phyloP scores from a whole-genome alignment of 768 basidiomycete genomes.

The Lactarius quietus region DNA sequence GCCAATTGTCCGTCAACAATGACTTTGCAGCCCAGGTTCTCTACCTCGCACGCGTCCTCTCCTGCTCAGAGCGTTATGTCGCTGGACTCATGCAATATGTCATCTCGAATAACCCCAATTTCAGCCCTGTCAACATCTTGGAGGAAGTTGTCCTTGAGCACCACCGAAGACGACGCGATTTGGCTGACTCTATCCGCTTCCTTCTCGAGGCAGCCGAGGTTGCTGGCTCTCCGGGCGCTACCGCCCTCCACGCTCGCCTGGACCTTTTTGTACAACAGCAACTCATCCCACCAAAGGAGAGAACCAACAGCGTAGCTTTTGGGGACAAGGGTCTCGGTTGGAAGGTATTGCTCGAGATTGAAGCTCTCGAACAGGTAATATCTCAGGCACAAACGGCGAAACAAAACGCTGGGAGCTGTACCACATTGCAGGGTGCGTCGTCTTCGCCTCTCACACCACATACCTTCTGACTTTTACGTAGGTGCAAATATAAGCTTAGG shows the following conservation, averaged over 20 bases:
- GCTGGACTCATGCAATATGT: conserved; percentile 65
- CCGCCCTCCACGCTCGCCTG: conserved; percentile 49
- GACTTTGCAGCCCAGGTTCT: conserved; percentile 76
- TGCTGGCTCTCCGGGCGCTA: conserved; percentile 42
- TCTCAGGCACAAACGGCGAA: conserved; percentile 52
- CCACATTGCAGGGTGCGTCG: conserved; percentile 54
- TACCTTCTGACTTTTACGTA: conserved; percentile 26
- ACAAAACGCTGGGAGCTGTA: conserved; percentile 60
- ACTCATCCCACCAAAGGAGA: conserved; percentile 42
- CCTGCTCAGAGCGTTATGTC: conserved; percentile 77
- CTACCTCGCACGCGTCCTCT: conserved; percentile 77
- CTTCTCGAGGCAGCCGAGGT: conserved; percentile 62
- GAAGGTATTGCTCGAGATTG: conserved; percentile 62
- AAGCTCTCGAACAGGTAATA: conserved; percentile 52
- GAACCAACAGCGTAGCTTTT: conserved; percentile 26
- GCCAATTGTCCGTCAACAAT: conserved; percentile 65
- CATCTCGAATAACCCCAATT: conserved; percentile 62
- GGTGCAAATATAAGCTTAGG: conserved; percentile 51
- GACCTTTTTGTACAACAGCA: conserved; percentile 53
- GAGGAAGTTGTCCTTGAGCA: conserved; percentile 66
- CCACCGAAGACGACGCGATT: conserved; percentile 64
- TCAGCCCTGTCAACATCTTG: conserved; percentile 51
- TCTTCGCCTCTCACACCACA: background rate
- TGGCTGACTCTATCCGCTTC: conserved; percentile 66
- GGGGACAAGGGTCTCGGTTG: conserved; percentile 46